A percentile compares a stretch with the other conserved stretches of the same genome.
These are phyloP conservation scores for Cladosporium sp. DNA, from an alignment of 2,329 filamentous ascomycete genomes.

Conservation along the genomic window DNA sequence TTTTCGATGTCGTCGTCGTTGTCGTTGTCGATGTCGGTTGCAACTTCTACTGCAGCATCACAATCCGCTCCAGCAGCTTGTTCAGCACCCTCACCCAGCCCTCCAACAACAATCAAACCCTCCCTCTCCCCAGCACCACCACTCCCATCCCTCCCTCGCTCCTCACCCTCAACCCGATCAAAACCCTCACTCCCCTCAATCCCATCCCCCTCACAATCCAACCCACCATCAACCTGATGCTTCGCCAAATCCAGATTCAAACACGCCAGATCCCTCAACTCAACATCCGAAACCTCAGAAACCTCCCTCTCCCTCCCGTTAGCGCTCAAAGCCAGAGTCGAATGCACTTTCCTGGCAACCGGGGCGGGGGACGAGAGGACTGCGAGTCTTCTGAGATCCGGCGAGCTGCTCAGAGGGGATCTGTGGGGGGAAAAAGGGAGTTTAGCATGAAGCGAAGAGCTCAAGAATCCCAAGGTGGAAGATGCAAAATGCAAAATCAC, in stretches of 20 bases:
- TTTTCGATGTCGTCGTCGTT: neutral
- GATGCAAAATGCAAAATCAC: no score
- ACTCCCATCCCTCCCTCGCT: neutral
- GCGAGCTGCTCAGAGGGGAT: neutral
- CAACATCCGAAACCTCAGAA: conserved; percentile 1
- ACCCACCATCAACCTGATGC: conserved; percentile 3
- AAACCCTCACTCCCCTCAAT: neutral
- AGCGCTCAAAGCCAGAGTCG: conserved; percentile 2
- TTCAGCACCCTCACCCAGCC: neutral
- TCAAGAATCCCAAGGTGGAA: neutral
- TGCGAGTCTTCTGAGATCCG: neutral
- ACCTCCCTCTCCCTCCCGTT: neutral
- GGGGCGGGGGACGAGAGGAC: neutral
- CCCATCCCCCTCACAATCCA: neutral
- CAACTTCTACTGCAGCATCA: no score
- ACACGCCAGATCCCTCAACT: conserved; percentile 6
- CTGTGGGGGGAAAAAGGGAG: neutral
- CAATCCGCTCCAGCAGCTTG: neutral
- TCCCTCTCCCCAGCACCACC: neutral
- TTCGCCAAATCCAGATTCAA: conserved; percentile 5
- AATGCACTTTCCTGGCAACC: neutral
- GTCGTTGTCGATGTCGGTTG: neutral
- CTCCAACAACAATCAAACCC: no score
- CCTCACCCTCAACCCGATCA: neutral
- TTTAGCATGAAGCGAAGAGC: neutral